phyloP scores from a whole-genome alignment of 2,329 filamentous ascomycete species.

The Botryotinia globosa region DNA sequence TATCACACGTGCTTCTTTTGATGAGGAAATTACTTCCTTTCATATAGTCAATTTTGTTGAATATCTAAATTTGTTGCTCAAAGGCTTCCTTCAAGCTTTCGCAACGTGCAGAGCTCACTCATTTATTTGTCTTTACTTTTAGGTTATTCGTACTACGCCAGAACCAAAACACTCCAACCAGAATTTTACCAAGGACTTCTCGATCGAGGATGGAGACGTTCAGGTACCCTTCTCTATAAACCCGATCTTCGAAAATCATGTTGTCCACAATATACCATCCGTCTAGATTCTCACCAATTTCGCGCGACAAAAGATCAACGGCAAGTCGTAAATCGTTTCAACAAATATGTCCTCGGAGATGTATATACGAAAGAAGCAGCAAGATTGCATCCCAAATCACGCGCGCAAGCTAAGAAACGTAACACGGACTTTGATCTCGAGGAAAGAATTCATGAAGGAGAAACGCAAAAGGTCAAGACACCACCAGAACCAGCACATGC shows the following conservation, averaged over 20 bases:
- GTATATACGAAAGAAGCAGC: slow-evolving; percentile 63
- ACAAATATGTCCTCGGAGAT: slow-evolving; percentile 66
- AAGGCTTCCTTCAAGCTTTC: not conserved
- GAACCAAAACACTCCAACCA: slow-evolving; percentile 58
- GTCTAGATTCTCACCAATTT: slow-evolving; percentile 64
- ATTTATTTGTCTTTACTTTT: not conserved
- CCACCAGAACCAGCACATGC: slow-evolving; percentile 64
- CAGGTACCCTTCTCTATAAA: slow-evolving; percentile 68
- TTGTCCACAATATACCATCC: slow-evolving; percentile 87
- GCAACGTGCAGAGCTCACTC: not conserved
- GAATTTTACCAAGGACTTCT: slow-evolving; percentile 69
- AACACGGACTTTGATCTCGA: slow-evolving; percentile 66
- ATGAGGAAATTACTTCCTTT: not conserved
- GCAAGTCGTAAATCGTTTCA: slow-evolving; percentile 74
- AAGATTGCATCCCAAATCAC: slow-evolving; percentile 63
- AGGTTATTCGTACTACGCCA: slow-evolving; percentile 71
- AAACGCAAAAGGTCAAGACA: slow-evolving; percentile 46
- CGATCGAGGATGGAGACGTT: slow-evolving; percentile 76
- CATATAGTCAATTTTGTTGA: not conserved
- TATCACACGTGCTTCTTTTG: not conserved
- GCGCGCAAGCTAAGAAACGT: slow-evolving; percentile 60
- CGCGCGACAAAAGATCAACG: slow-evolving; percentile 69
- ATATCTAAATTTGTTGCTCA: not conserved
- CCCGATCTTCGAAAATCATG: slow-evolving; percentile 78
- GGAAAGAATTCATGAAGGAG: slow-evolving; percentile 67